Conservation (phyloP, 2,329 filamentous ascomycete genomes). For the Cladosporium sp. region DNA sequence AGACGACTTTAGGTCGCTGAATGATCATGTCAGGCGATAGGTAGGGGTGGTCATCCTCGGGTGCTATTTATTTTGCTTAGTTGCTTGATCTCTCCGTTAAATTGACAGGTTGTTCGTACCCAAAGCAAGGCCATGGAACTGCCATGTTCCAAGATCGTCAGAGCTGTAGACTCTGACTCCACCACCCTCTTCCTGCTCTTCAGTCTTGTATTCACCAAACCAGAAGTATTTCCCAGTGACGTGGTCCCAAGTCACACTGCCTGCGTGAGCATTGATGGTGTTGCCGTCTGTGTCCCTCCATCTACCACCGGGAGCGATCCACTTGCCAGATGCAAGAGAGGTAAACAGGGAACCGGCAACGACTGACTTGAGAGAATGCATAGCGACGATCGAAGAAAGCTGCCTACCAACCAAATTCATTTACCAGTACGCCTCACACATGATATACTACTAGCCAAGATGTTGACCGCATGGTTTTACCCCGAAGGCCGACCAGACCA, state of each 20-base stretch:
- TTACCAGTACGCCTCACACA: not conserved
- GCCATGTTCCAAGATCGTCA: slow-evolving; percentile 62
- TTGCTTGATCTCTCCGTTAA: no score
- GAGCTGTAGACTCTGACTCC: slow-evolving; percentile 65
- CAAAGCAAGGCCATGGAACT: slow-evolving; percentile 59
- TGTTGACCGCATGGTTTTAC: slow-evolving; percentile 1
- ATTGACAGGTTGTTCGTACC: no score
- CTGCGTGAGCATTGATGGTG: slow-evolving; percentile 65
- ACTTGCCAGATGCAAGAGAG: slow-evolving; percentile 43
- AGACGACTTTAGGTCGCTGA: slow-evolving; percentile 64
- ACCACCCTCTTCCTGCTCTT: slow-evolving; percentile 61
- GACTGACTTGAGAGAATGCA: not conserved
- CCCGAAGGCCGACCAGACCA: slow-evolving; percentile 19
- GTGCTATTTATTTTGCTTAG: slow-evolving; percentile 39
- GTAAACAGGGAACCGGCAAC: not conserved
- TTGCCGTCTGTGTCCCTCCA: slow-evolving; percentile 64
- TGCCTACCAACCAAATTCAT: not conserved
- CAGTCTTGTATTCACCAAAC: slow-evolving; percentile 64
- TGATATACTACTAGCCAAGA: slow-evolving; percentile 16
- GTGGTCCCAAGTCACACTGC: slow-evolving; percentile 56
- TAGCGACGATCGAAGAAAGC: not conserved
- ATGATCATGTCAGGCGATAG: slow-evolving; percentile 61
- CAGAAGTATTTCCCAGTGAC: slow-evolving; percentile 59
- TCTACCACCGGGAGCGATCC: slow-evolving; percentile 63
- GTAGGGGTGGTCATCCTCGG: slow-evolving; percentile 57